These are phyloP conservation scores for Sophora flavescens DNA, from an alignment of 306 rosid genomes.

Conservation along the genomic window DNA sequence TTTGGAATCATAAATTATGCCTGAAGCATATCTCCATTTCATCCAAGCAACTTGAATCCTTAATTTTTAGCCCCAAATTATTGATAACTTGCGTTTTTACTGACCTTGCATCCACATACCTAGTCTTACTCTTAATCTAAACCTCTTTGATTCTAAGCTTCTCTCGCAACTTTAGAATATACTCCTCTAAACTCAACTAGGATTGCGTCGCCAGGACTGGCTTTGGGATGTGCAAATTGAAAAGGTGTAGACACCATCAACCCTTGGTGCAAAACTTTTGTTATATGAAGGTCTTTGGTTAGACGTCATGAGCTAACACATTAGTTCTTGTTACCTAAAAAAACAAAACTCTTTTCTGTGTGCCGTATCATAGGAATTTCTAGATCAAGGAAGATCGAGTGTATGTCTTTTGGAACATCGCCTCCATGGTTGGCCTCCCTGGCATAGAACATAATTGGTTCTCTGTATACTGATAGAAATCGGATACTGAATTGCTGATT, in stretches of 20 bases:
- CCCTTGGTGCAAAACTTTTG: neutral
- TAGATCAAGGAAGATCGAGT: no score
- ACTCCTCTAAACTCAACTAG: neutral
- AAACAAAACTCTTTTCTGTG: neutral
- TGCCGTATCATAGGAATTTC: no score
- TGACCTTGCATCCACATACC: neutral
- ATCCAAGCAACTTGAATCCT: neutral
- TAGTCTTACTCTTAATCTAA: neutral
- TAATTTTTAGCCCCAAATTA: neutral
- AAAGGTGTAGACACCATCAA: neutral
- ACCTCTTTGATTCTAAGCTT: constrained; percentile 8
- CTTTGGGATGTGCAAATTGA: constrained; percentile 10
- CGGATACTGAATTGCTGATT: neutral
- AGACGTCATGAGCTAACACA: neutral
- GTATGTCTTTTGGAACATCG: no score
- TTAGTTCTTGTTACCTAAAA: neutral
- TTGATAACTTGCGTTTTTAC: neutral
- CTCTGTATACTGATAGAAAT: neutral
- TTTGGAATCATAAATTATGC: neutral
- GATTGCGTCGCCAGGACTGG: neutral
- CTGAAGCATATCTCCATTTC: neutral
- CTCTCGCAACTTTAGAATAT: constrained; percentile 10
- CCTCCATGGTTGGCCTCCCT: no score
- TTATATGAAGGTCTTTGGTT: neutral
- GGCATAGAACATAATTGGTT: neutral